Base-by-base conservation (phyloP, 768 basidiomycete genomes). In the Serendipita sp. region DNA sequence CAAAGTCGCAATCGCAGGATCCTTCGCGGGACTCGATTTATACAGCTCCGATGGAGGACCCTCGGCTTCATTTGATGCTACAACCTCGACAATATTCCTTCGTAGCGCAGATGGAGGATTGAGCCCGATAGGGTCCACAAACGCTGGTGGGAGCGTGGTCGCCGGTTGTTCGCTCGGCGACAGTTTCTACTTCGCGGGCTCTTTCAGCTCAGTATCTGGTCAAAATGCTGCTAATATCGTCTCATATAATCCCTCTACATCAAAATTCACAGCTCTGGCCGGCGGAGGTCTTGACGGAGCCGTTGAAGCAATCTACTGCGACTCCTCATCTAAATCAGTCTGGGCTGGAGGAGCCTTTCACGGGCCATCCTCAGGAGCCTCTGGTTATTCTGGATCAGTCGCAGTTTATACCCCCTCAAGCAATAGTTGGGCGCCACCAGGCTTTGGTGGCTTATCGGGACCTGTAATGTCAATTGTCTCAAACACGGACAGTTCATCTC, bases 1-100 rank as follows among this genome's bases (percentile, higher is more conserved):
- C 68, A 85, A 80, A 64, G 92, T 97, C 60, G 92, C 85, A 65
- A 79, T 97, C 46, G 85, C 86, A 32, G 95, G 95, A 65, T 79
- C 88, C 38, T 99, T 97, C 72, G 81, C 87, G 28, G 95, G 93
- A 51, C 77, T 99, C 67, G 87, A 86, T 71, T 71, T 93, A 65
- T 86, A 87, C 78, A 76, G 83, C 71, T 44, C 67, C 18, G 28
- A 32, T 4, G 28, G 35, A 35, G 81, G 76, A 66, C 81, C 76
- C 65, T 73, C 82, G 37, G 68, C 70, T 41, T 69, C 80, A 56
- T 71, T 81, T 69, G 85, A 92, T 74, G 78, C 89, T 32, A 77
- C 85, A 1, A 80, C 83, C 54, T 82, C 89, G 13, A 86, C 90
- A 45, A 77, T 92, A 54, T 78, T 91, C 67, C 79, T 83, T 45